Conservation (phyloP, 768 basidiomycete genomes). For the Collybiopsis luxurians region DNA sequence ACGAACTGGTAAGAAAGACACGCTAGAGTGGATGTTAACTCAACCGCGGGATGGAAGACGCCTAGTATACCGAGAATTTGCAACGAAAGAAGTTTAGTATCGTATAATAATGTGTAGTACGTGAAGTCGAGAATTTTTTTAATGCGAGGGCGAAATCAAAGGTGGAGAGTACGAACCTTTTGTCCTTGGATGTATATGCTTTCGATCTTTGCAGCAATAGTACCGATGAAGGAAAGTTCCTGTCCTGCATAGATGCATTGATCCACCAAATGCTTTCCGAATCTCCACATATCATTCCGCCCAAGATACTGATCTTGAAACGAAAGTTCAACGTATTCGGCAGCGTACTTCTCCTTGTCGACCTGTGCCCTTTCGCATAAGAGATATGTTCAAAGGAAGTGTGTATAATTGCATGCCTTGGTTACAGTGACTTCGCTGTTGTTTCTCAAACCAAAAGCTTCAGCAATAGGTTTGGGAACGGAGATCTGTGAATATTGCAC, state of each 20-base stretch:
- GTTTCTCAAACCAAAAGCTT: conserved; percentile 67
- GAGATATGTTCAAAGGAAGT: conserved; percentile 11
- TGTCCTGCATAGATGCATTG: conserved; percentile 83
- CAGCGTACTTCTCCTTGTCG: conserved; percentile 57
- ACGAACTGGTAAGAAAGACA: neutral
- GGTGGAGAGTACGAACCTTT: conserved; percentile 40
- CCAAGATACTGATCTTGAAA: conserved; percentile 97
- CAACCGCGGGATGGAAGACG: too few relatives aligned
- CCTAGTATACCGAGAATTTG: too few relatives aligned
- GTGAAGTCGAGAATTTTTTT: conserved; percentile 1
- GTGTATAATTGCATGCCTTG: conserved; percentile 43
- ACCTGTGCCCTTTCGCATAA: conserved; percentile 44
- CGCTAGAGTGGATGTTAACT: too few relatives aligned
- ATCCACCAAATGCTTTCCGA: conserved; percentile 77
- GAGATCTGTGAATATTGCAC: conserved; percentile 53
- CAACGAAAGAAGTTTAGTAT: too few relatives aligned
- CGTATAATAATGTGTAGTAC: neutral
- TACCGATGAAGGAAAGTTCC: conserved; percentile 81
- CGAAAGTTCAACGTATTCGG: conserved; percentile 83
- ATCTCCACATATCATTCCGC: conserved; percentile 94
- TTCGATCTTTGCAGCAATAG: conserved; percentile 79
- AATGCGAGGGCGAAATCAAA: too few relatives aligned
- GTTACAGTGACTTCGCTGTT: conserved; percentile 69
- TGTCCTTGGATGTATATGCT: conserved; percentile 69
- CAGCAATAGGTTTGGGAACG: conserved; percentile 68